Evolutionary conservation across 2,329 filamentous ascomycete genomes (phyloP).

Genomic region (Trichoderma pleuroti): DNA sequence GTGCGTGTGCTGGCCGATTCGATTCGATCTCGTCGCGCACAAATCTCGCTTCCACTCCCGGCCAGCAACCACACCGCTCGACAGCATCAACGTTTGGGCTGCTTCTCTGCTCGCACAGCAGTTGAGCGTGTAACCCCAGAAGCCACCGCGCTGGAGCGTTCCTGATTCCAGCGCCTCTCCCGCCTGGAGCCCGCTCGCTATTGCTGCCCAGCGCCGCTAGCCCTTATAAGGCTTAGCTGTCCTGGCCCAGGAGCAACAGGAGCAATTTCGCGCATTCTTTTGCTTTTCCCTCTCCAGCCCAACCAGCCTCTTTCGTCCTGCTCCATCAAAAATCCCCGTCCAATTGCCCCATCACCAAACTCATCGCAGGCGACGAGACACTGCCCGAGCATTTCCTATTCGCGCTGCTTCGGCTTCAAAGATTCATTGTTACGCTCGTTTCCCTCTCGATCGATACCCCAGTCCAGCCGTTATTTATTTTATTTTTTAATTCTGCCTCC

Average conservation of each 20-base stretch:
- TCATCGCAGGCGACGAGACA: conserved; percentile 21
- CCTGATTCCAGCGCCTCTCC: background rate
- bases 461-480: background rate
- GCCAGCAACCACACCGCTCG: conserved; percentile 5
- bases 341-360: background rate
- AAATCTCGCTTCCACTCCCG: conserved; percentile 16
- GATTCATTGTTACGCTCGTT: conserved; percentile 19
- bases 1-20: background rate
- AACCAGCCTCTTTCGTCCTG: conserved; percentile 15
- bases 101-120: background rate
- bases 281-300: conserved; percentile 1
- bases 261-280: conserved; percentile 39
- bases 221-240: conserved; percentile 24
- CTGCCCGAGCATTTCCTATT: conserved; percentile 9
- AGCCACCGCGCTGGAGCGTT: background rate
- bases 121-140: background rate
- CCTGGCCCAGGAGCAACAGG: conserved; percentile 27
- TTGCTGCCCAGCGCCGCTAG: conserved; percentile 10
- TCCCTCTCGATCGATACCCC: conserved; percentile 10
- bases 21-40: conserved; percentile 2
- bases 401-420: background rate
- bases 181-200: background rate
- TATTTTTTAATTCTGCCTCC: background rate
- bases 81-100: background rate
- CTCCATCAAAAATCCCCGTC: conserved; percentile 10